Evolutionary conservation across 148 eudicot species (phyloP).

Genomic region (Arbutus unedo): DNA sequence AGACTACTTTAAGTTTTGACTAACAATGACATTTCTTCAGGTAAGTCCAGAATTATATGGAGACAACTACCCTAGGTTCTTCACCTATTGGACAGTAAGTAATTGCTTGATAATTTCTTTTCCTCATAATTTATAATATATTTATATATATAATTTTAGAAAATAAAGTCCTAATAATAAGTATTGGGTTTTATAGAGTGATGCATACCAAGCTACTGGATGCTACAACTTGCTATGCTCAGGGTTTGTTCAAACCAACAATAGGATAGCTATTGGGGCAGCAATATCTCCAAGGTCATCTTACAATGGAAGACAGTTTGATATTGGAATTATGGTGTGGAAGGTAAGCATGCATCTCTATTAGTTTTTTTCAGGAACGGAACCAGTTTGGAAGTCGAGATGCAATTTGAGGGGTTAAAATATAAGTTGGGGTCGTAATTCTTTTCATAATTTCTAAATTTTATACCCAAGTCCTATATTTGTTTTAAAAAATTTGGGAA

Average conservation of each 20-base stretch:
- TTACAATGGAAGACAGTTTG: slow-evolving; percentile 63
- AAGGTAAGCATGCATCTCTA: slow-evolving; percentile 47
- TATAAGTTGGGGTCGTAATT: no score
- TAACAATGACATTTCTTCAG: slow-evolving; percentile 31
- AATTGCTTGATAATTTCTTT: background rate
- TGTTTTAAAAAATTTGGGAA: no score
- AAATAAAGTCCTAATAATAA: no score
- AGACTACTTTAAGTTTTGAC: background rate
- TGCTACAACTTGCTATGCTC: slow-evolving; percentile 97
- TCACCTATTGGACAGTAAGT: slow-evolving; percentile 97
- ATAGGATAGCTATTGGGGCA: slow-evolving; percentile 88
- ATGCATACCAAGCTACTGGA: slow-evolving; percentile 98
- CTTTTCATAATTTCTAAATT: no score
- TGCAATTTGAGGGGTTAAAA: no score
- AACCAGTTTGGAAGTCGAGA: no score
- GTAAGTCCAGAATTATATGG: slow-evolving; percentile 91
- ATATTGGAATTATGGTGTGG: slow-evolving; percentile 88
- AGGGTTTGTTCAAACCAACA: slow-evolving; percentile 90
- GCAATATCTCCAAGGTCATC: slow-evolving; percentile 91
- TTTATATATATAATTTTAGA: no score
- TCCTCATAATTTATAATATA: background rate
- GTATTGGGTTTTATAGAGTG: slow-evolving; percentile 41
- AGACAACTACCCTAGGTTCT: slow-evolving; percentile 84
- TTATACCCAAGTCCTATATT: no score
- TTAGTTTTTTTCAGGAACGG: background rate